Conservation (phyloP, 441 rosid genomes). For the Codiaeum variegatum region DNA sequence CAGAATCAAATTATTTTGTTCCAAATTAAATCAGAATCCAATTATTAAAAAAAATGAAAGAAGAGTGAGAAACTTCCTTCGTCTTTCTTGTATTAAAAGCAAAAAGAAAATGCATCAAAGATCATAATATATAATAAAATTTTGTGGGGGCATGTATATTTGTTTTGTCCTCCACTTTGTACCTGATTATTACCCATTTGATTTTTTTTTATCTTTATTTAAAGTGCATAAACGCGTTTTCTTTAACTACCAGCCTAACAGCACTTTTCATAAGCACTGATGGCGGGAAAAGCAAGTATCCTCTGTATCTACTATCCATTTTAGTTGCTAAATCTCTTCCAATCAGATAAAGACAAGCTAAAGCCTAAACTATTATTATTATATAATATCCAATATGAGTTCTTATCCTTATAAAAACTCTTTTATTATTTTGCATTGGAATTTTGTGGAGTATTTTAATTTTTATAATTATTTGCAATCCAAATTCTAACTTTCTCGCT, state of each 20-base stretch:
- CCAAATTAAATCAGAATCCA: no score
- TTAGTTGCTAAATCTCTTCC: not conserved
- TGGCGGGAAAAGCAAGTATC: not conserved
- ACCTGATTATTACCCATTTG: not conserved
- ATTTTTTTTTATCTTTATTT: no score
- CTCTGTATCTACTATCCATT: not conserved
- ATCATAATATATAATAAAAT: not conserved
- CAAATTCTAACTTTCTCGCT: no score
- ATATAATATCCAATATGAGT: no score
- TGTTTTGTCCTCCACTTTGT: not conserved
- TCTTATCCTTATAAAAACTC: no score
- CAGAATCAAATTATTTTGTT: no score
- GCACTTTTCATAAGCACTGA: not conserved
- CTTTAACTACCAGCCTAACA: not conserved
- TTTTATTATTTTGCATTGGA: no score
- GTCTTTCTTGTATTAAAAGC: not conserved
- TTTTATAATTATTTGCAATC: no score
- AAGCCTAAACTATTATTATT: no score
- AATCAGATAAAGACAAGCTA: not conserved
- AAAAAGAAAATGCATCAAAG: not conserved
- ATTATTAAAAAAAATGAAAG: not conserved
- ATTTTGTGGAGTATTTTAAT: no score
- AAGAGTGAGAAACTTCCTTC: not conserved
- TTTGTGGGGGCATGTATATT: not conserved
- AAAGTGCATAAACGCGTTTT: slow-evolving; percentile 7